Conservation (phyloP, 345 rosid species). For the Eucalyptus pauciflora region DNA sequence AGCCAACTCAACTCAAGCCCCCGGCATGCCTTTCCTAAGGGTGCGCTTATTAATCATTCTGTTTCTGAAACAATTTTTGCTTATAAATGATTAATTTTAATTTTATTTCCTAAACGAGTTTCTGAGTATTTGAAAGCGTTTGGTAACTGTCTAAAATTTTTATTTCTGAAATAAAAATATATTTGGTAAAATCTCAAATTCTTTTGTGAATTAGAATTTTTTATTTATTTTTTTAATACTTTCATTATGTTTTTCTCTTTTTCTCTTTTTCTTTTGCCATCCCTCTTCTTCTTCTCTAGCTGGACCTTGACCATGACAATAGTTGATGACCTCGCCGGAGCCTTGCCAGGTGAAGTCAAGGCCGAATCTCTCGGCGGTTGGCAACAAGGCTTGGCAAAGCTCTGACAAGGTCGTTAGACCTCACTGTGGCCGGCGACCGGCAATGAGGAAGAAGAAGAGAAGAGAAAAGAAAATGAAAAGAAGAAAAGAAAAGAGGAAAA, state of each 20-base stretch:
- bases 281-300: too few relatives aligned
- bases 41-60: rapidly evolving
- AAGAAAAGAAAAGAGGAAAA: too few relatives aligned
- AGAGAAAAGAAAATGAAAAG: too few relatives aligned
- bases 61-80: rapidly evolving
- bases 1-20: neutral
- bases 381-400: rapidly evolving
- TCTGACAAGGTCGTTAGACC: rapidly evolving
- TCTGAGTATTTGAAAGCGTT: rapidly evolving
- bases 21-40: too few relatives aligned
- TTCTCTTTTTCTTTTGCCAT: too few relatives aligned
- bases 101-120: too few relatives aligned
- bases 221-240: too few relatives aligned
- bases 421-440: rapidly evolving
- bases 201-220: rapidly evolving
- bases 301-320: rapidly evolving
- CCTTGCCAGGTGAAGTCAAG: rapidly evolving
- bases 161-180: rapidly evolving
- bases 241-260: too few relatives aligned
- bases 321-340: rapidly evolving
- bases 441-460: too few relatives aligned
- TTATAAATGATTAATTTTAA: too few relatives aligned
- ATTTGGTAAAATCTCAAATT: rapidly evolving
- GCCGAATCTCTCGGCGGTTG: rapidly evolving
- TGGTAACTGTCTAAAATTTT: rapidly evolving